Evolutionary conservation across 352 stramenopile genomes (phyloP).

Genomic region (Phytopythium helicoides): DNA sequence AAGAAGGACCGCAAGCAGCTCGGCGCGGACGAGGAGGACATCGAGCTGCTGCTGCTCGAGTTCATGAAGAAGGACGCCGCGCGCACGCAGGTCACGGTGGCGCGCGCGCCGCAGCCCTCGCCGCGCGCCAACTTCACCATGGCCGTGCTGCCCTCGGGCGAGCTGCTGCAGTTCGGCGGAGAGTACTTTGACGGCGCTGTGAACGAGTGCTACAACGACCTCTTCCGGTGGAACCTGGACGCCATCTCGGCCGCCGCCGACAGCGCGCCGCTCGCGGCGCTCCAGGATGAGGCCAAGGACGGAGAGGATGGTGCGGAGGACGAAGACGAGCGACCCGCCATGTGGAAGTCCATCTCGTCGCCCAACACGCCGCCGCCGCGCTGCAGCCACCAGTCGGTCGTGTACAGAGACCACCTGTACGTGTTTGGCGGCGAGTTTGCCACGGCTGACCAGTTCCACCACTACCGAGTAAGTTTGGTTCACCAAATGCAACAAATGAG

Average conservation of each 20-base stretch:
- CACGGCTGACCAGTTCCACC: slow-evolving; percentile 96
- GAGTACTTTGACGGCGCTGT: slow-evolving; percentile 98
- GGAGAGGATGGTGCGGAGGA: slow-evolving; percentile 10
- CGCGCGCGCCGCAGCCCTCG: slow-evolving; percentile 47
- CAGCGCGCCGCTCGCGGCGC: slow-evolving; percentile 7
- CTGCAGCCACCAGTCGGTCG: slow-evolving; percentile 94
- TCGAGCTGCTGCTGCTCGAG: slow-evolving; percentile 76
- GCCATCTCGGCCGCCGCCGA: slow-evolving; percentile 21
- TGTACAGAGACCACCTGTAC: slow-evolving; percentile 95
- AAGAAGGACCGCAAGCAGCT: slow-evolving; percentile 81
- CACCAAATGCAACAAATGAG: too few relatives aligned
- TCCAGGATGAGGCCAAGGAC: slow-evolving; percentile 13
- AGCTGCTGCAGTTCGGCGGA: slow-evolving; percentile 94
- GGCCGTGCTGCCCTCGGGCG: slow-evolving; percentile 61
- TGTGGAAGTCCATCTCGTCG: slow-evolving; percentile 90
- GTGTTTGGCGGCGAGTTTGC: slow-evolving; percentile 97
- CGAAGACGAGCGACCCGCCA: slow-evolving; percentile 22
- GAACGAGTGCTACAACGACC: slow-evolving; percentile 96
- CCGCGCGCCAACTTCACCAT: slow-evolving; percentile 82
- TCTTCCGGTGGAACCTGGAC: slow-evolving; percentile 93
- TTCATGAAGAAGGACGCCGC: slow-evolving; percentile 78
- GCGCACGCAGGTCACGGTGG: slow-evolving; percentile 61
- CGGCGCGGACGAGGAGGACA: slow-evolving; percentile 79
- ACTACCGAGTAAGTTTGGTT: slow-evolving; percentile 87
- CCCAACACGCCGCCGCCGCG: slow-evolving; percentile 86